phyloP scores from a whole-genome alignment of 108 stramenopile species.

The Skeletonema menzelii region DNA sequence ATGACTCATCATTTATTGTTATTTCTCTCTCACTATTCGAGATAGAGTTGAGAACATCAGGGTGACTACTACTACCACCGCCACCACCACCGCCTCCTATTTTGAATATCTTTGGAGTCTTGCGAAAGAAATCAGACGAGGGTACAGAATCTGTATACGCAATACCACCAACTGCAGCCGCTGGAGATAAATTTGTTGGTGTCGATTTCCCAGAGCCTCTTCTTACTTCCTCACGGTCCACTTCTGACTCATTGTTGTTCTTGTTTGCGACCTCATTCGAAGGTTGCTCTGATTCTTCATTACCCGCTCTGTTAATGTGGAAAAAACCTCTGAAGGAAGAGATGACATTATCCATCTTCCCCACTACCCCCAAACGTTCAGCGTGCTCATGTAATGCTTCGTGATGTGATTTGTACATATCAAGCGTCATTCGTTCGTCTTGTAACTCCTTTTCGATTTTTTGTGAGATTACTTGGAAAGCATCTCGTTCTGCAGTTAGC shows the following conservation, averaged over 20 bases:
- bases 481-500: constrained; percentile 5
- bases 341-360: background rate
- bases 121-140: constrained; percentile 1
- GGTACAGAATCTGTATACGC: background rate
- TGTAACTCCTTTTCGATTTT: constrained; percentile 1
- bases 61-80: background rate
- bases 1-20: background rate
- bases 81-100: background rate
- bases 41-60: background rate
- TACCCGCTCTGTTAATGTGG: background rate
- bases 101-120: constrained; percentile 19
- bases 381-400: constrained; percentile 16
- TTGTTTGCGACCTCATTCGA: background rate
- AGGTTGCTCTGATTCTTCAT: constrained; percentile 1
- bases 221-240: background rate
- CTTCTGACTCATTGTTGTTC: background rate
- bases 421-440: constrained; percentile 21
- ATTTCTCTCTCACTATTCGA: background rate
- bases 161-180: background rate
- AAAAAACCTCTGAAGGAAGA: background rate
- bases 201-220: background rate
- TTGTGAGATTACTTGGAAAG: background rate
- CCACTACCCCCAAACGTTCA: background rate
- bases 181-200: background rate
- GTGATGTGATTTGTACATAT: constrained; percentile 16